These are phyloP conservation scores for Candida ipomoeae DNA, from an alignment of 805 yeast genomes.

Conservation along the genomic window DNA sequence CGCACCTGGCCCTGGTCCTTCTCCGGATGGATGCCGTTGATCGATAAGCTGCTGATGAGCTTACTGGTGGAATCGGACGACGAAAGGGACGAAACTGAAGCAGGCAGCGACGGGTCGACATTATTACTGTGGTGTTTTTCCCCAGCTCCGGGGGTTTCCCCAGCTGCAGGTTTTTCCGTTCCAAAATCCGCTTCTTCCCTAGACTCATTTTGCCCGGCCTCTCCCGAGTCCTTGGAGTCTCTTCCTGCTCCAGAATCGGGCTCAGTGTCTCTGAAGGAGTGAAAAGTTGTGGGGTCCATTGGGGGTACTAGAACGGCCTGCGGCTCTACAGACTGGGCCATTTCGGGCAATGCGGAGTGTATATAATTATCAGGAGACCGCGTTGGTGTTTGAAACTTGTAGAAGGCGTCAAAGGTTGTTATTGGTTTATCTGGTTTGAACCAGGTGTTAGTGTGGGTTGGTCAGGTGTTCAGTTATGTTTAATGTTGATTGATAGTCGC, in stretches of 20 bases:
- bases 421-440: too few relatives aligned
- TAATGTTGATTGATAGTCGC: too few relatives aligned
- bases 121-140: too few relatives aligned
- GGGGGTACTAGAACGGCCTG: neutral
- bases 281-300: neutral
- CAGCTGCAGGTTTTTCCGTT: too few relatives aligned
- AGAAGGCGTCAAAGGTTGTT: too few relatives aligned
- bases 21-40: conserved; percentile 1
- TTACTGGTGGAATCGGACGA: conserved; percentile 16
- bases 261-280: neutral
- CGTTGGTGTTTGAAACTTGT: too few relatives aligned
- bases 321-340: neutral
- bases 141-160: too few relatives aligned
- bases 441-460: too few relatives aligned
- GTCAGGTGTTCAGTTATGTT: too few relatives aligned
- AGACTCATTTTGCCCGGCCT: neutral
- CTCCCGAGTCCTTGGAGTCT: neutral
- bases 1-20: conserved; percentile 2
- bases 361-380: too few relatives aligned
- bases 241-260: neutral
- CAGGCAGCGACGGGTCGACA: neutral
- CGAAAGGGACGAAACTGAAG: conserved; percentile 13
- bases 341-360: neutral
- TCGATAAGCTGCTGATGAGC: conserved; percentile 14
- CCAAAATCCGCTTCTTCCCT: too few relatives aligned